phyloP scores from a whole-genome alignment of 2,329 filamentous ascomycete genomes.

The Chrysosporium queenslandicum region DNA sequence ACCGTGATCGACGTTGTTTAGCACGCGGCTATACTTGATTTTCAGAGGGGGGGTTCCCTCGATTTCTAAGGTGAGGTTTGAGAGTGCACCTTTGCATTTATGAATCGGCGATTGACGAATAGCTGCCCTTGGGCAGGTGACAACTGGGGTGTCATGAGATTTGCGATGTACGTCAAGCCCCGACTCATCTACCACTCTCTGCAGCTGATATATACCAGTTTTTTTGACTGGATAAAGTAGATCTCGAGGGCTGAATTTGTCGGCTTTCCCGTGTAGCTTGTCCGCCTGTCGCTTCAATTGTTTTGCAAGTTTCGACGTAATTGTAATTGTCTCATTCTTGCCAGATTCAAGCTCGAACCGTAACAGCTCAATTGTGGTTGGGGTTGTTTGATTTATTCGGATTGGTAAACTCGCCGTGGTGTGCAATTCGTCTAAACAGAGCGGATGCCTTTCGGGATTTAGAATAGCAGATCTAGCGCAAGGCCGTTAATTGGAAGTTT shows the following conservation, averaged over 20 bases:
- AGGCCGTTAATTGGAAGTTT: slow-evolving; percentile 22
- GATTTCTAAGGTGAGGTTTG: slow-evolving; percentile 72
- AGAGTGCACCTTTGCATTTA: slow-evolving; percentile 79
- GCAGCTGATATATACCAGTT: slow-evolving; percentile 74
- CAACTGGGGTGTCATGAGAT: slow-evolving; percentile 69
- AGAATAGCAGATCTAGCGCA: slow-evolving; percentile 62
- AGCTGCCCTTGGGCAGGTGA: slow-evolving; percentile 69
- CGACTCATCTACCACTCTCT: slow-evolving; percentile 81
- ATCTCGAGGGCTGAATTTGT: slow-evolving; percentile 49
- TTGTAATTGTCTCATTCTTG: slow-evolving; percentile 66
- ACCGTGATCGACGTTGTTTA: slow-evolving; percentile 73
- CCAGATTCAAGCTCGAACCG: slow-evolving; percentile 76
- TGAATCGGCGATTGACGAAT: slow-evolving; percentile 56
- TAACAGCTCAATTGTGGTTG: slow-evolving; percentile 77
- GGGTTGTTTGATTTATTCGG: slow-evolving; percentile 85
- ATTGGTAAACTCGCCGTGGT: slow-evolving; percentile 63
- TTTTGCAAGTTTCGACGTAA: slow-evolving; percentile 64
- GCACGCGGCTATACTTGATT: slow-evolving; percentile 79
- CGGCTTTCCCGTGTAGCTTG: slow-evolving; percentile 44
- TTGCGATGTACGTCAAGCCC: slow-evolving; percentile 81
- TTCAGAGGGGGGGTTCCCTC: slow-evolving; percentile 82
- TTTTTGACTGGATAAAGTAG: slow-evolving; percentile 71
- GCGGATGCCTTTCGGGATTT: slow-evolving; percentile 70
- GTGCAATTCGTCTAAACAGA: slow-evolving; percentile 62
- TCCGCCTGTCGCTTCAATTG: slow-evolving; percentile 61